Evolutionary conservation across 306 rosid species (phyloP).

Genomic region (Malus domestica): DNA sequence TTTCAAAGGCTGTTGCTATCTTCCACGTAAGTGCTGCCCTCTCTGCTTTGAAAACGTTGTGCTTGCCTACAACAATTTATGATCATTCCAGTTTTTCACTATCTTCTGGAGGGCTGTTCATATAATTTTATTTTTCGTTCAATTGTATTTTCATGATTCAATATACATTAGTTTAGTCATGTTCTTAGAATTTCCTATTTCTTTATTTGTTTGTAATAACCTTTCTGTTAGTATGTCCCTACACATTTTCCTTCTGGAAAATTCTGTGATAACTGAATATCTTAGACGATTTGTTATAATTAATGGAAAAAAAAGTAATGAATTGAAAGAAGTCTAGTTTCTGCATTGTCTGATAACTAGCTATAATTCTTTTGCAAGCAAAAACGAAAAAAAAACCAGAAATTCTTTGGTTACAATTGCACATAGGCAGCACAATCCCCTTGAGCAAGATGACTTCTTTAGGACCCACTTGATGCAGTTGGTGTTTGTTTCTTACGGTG

Average conservation of each 20-base stretch:
- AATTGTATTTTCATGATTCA: neutral
- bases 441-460: neutral
- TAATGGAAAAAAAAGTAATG: neutral
- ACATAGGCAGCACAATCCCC: neutral
- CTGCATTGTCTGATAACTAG: neutral
- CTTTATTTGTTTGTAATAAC: neutral
- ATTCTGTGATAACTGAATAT: neutral
- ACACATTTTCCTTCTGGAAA: neutral
- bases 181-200: neutral
- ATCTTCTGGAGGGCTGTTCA: neutral
- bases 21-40: constrained; percentile 55
- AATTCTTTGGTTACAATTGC: neutral
- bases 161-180: neutral
- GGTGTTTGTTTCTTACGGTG: neutral
- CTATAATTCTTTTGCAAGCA: neutral
- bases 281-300: neutral
- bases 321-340: neutral
- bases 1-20: constrained; percentile 78
- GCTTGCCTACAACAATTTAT: neutral
- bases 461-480: neutral
- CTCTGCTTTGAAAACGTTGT: constrained; percentile 1
- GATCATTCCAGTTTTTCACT: neutral
- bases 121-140: neutral
- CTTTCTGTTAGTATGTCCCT: neutral
- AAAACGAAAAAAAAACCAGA: neutral